phyloP scores from a whole-genome alignment of 495 filamentous ascomycete genomes.

The Lepraria neglecta region DNA sequence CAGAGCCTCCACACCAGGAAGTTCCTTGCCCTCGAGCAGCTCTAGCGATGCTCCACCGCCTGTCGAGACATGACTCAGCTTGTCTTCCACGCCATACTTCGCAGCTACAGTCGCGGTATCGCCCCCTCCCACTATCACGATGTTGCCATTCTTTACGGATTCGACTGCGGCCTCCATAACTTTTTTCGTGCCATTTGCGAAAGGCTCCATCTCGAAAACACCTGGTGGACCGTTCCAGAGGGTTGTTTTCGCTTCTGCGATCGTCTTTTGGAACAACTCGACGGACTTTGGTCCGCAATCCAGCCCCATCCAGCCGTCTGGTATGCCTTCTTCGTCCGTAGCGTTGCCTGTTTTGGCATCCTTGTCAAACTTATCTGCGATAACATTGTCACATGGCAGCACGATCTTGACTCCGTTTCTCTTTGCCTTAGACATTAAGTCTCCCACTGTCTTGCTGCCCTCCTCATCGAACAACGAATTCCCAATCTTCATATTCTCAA shows the following conservation, averaged over 20 bases:
- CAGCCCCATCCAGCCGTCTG: conserved; percentile 95
- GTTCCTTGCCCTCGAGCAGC: conserved; percentile 92
- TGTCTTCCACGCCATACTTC: conserved; percentile 92
- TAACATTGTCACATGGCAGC: conserved; percentile 91
- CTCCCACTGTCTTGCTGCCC: conserved; percentile 83
- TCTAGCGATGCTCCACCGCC: conserved; percentile 94
- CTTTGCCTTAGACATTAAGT: conserved; percentile 92
- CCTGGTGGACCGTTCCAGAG: conserved; percentile 98
- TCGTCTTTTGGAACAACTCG: conserved; percentile 76
- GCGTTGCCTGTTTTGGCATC: conserved; percentile 77
- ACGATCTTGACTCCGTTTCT: conserved; percentile 91
- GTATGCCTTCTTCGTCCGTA: conserved; percentile 83
- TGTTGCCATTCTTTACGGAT: conserved; percentile 73
- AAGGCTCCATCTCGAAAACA: conserved; percentile 95
- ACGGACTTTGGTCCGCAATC: conserved; percentile 87
- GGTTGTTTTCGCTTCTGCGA: conserved; percentile 86
- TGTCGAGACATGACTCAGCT: conserved; percentile 96
- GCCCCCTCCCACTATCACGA: conserved; percentile 96
- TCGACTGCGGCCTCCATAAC: conserved; percentile 80
- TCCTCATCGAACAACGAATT: conserved; percentile 91
- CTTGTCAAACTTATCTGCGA: conserved; percentile 84
- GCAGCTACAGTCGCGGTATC: conserved; percentile 97
- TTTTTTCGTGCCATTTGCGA: conserved; percentile 83
- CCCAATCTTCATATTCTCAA: conserved; percentile 84
- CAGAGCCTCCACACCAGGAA: conserved; percentile 90